Evolutionary conservation across 257 asterid genomes (phyloP).

Genomic region (Rhazya stricta): DNA sequence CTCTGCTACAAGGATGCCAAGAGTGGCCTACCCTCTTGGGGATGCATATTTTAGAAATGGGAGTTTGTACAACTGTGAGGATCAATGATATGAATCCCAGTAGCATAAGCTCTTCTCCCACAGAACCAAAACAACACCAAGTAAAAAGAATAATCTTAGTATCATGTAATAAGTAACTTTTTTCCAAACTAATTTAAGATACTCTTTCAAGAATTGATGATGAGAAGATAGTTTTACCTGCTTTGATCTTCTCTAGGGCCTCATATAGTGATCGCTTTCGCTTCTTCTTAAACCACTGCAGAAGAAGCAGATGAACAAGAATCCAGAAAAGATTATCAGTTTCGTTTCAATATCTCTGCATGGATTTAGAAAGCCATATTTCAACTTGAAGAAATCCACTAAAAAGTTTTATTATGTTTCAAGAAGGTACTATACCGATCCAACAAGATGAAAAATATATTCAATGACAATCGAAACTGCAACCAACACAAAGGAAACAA

Average conservation of each 20-base stretch:
- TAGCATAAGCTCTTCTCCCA: constrained; percentile 67
- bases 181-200: no score
- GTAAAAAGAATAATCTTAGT: not conserved
- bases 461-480: constrained; percentile 69
- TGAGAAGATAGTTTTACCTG: constrained; percentile 40
- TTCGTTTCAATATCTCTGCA: no score
- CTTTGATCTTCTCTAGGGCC: constrained; percentile 72
- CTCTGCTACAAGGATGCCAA: constrained; percentile 81
- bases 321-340: not conserved
- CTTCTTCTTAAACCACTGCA: constrained; percentile 70
- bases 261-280: constrained; percentile 69
- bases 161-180: not conserved
- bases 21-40: constrained; percentile 41
- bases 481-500: constrained; percentile 62
- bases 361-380: not conserved
- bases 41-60: constrained; percentile 61
- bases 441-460: constrained; percentile 60
- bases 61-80: constrained; percentile 53
- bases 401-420: no score
- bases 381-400: no score
- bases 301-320: not conserved
- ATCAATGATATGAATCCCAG: constrained; percentile 86
- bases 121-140: not conserved
- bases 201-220: not conserved
- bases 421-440: constrained; percentile 37